Evolutionary conservation across 768 basidiomycete species (phyloP).

Genomic region (Tremella mesenterica): DNA sequence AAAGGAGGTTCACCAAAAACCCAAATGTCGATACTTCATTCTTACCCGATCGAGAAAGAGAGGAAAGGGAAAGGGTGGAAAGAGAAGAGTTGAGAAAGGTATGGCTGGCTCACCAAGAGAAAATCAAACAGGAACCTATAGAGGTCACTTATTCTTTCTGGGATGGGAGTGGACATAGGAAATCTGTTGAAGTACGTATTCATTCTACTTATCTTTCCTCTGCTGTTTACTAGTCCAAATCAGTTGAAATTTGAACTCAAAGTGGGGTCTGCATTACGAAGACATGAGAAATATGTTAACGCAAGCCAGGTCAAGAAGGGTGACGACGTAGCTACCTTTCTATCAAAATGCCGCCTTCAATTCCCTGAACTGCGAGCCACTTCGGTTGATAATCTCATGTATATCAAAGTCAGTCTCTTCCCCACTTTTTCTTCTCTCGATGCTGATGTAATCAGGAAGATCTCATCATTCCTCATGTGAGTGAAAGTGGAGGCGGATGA

Average conservation of each 20-base stretch:
- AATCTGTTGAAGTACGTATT: conserved; percentile 70
- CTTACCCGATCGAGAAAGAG: conserved; percentile 92
- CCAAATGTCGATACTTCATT: conserved; percentile 96
- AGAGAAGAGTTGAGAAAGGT: conserved; percentile 80
- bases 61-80: conserved; percentile 80
- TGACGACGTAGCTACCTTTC: conserved; percentile 72
- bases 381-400: conserved; percentile 95
- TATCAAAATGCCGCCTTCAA: conserved; percentile 87
- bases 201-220: not conserved
- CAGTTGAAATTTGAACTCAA: too few relatives aligned
- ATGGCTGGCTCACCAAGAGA: conserved; percentile 69
- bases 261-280: not conserved
- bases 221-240: too few relatives aligned
- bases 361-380: conserved; percentile 85
- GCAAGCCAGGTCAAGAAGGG: conserved; percentile 98
- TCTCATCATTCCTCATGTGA: conserved; percentile 93
- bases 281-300: too few relatives aligned
- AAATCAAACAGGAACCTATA: conserved; percentile 63
- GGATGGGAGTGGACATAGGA: conserved; percentile 96
- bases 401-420: conserved; percentile 65
- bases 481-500: too few relatives aligned
- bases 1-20: conserved; percentile 80
- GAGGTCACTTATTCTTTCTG: conserved; percentile 95
- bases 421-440: not conserved
- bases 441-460: conserved; percentile 60